Conservation (phyloP, 768 basidiomycete species). For the Suillus spraguei region DNA sequence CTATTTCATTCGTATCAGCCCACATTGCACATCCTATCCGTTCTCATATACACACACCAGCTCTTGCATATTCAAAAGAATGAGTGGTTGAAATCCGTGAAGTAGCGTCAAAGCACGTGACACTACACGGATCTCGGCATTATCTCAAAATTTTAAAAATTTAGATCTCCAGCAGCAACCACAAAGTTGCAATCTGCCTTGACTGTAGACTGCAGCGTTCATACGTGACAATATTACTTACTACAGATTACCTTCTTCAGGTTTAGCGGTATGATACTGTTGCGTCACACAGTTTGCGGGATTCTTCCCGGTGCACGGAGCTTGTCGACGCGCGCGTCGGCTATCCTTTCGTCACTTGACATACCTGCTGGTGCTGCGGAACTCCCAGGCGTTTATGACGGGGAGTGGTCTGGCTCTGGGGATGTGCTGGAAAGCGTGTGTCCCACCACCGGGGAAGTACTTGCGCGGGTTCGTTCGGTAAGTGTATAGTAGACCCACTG, state of each 20-base stretch:
- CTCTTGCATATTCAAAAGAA: background rate
- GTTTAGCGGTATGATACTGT: constrained; percentile 21
- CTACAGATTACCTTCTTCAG: background rate
- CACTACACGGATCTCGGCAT: background rate
- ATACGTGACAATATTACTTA: background rate
- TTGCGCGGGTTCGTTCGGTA: constrained; percentile 76
- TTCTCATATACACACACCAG: background rate
- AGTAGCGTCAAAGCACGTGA: background rate
- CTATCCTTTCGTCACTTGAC: constrained; percentile 64
- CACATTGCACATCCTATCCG: background rate
- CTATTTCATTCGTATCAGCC: background rate
- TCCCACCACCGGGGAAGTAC: constrained; percentile 84
- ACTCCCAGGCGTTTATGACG: constrained; percentile 79
- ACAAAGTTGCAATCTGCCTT: background rate
- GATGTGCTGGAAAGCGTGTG: constrained; percentile 71
- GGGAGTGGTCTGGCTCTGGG: constrained; percentile 77
- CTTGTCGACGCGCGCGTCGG: constrained; percentile 72
- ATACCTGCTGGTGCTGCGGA: constrained; percentile 56
- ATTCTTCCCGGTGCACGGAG: constrained; percentile 20
- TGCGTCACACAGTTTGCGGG: constrained; percentile 19
- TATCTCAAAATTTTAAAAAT: background rate
- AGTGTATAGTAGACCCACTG: constrained; percentile 25
- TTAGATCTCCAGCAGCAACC: background rate
- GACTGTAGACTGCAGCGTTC: background rate
- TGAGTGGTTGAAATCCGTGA: background rate